These are phyloP conservation scores for Cytidiella melzeri DNA, from an alignment of 768 basidiomycete species.

Conservation along the genomic window DNA sequence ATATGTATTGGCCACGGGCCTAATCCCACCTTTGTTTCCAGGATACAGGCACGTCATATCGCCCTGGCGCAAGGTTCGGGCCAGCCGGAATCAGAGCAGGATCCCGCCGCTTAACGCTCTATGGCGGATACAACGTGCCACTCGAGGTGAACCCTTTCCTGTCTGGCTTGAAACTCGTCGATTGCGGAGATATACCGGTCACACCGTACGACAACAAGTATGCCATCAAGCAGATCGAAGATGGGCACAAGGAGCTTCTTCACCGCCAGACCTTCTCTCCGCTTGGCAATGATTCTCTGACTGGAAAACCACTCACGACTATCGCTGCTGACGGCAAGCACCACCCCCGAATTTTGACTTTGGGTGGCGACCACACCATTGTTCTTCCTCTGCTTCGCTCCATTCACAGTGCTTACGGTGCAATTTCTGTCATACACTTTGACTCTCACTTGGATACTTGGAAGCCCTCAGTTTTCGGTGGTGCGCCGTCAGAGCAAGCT, in stretches of 20 bases:
- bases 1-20: background rate
- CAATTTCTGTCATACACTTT: slow-evolving; percentile 81
- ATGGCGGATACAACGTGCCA: slow-evolving; percentile 76
- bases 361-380: slow-evolving; percentile 88
- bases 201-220: slow-evolving; percentile 72
- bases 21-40: slow-evolving; percentile 16
- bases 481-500: slow-evolving; percentile 63
- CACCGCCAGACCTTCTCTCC: slow-evolving; percentile 57
- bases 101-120: slow-evolving; percentile 66
- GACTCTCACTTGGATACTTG: slow-evolving; percentile 82
- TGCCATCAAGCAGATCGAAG: slow-evolving; percentile 71
- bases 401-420: slow-evolving; percentile 69
- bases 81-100: slow-evolving; percentile 80
- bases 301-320: slow-evolving; percentile 50
- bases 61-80: slow-evolving; percentile 82
- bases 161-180: slow-evolving; percentile 61
- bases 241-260: slow-evolving; percentile 64
- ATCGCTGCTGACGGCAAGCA: slow-evolving; percentile 63
- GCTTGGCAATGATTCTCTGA: slow-evolving; percentile 55
- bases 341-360: slow-evolving; percentile 76
- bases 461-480: slow-evolving; percentile 72
- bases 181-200: slow-evolving; percentile 75
- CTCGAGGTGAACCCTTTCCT: slow-evolving; percentile 68
- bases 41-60: slow-evolving; percentile 73
- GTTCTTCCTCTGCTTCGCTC: slow-evolving; percentile 63